Percentiles rank a stretch among this genome's conserved stretches.
Conservation (phyloP, 2,329 filamentous ascomycete species). For the Apiospora rasikravindrae region DNA sequence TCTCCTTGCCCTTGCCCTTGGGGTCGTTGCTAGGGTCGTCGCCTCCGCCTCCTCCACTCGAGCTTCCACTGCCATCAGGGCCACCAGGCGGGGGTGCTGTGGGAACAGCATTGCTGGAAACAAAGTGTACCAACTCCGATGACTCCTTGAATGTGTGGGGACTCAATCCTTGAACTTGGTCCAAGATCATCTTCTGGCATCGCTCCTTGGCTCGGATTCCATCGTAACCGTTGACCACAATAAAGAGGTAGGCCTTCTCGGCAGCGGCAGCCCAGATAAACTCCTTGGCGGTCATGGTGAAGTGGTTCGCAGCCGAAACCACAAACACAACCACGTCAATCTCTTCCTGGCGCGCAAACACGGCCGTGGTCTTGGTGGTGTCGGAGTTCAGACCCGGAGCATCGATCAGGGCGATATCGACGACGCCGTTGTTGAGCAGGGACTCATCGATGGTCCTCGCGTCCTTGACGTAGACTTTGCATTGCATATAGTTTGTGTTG, state of each 20-base stretch:
- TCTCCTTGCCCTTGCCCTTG: conserved; percentile 83
- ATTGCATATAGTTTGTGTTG: conserved; percentile 87
- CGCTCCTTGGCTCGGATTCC: conserved; percentile 89
- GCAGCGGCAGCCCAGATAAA: conserved; percentile 95
- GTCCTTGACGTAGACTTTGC: conserved; percentile 96
- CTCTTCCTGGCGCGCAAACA: conserved; percentile 96
- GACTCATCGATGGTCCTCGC: conserved; percentile 89
- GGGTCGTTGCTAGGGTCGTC: conserved; percentile 64
- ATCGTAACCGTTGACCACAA: conserved; percentile 97
- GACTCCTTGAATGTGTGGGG: conserved; percentile 93
- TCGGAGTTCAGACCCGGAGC: conserved; percentile 95
- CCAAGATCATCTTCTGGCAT: conserved; percentile 90
- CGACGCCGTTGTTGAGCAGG: conserved; percentile 93
- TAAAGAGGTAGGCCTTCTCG: conserved; percentile 98
- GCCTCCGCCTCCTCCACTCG: conserved; percentile 59
- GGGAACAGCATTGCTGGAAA: conserved; percentile 94
- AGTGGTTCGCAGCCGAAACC: conserved; percentile 96
- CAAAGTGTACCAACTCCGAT: conserved; percentile 92
- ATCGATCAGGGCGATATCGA: conserved; percentile 97
- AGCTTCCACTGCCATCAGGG: conserved; percentile 57
- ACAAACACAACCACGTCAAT: conserved; percentile 99
- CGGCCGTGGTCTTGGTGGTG: conserved; percentile 94
- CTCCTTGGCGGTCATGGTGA: conserved; percentile 95
- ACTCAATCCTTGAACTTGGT: conserved; percentile 87
- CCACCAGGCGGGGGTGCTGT: conserved; percentile 65